phyloP scores from a whole-genome alignment of 495 filamentous ascomycete genomes.

The Tuber calosporum region DNA sequence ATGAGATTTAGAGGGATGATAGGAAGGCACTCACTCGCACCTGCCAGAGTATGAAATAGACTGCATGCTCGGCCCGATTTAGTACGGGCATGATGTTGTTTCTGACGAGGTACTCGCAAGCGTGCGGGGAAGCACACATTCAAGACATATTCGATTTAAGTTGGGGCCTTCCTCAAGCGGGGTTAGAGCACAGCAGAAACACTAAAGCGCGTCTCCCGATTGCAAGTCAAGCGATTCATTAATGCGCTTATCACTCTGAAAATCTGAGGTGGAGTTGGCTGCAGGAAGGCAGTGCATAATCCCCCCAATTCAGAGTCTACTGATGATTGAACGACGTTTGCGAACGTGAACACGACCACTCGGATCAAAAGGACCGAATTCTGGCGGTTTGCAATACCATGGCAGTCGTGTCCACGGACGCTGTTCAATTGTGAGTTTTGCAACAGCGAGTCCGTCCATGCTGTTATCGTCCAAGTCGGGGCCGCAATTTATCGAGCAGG shows the following conservation, averaged over 20 bases:
- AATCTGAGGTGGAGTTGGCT: background rate
- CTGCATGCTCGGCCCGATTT: background rate
- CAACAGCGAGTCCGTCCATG: background rate
- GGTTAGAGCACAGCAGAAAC: background rate
- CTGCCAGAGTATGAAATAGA: background rate
- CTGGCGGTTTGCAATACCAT: too few species aligned
- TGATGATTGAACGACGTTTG: too few species aligned
- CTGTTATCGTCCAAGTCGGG: background rate
- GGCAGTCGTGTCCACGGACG: too few species aligned
- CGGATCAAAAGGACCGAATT: too few species aligned
- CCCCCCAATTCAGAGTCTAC: too few species aligned
- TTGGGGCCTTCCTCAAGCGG: background rate
- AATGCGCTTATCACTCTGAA: background rate
- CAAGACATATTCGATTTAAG: background rate
- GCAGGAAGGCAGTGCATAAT: background rate
- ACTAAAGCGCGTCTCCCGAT: background rate
- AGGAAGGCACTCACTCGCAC: background rate
- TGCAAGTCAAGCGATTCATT: background rate
- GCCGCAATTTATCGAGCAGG: background rate
- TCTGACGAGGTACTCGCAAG: too few species aligned
- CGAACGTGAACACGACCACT: too few species aligned
- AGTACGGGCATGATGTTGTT: background rate
- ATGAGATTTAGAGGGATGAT: background rate
- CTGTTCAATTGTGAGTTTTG: too few species aligned
- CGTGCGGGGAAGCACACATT: background rate